Base-by-base conservation (phyloP, 495 filamentous ascomycete species). In the Aspergillus diversus region DNA sequence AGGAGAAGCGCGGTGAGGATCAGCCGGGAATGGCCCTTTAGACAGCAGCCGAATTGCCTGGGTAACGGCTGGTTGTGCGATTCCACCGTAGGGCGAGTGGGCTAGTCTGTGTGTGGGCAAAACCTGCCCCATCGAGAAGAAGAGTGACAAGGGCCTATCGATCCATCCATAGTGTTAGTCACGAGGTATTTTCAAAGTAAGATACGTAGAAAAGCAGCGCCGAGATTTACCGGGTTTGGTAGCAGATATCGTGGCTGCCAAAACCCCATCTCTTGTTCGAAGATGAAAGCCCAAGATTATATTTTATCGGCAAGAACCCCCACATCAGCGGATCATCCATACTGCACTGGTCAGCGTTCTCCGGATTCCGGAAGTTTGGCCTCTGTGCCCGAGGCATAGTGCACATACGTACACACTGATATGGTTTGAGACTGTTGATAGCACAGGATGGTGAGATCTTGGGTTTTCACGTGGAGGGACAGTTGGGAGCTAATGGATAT, bases 311-410 rank as follows among this genome's bases (percentile, higher is more conserved):
- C 7, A 99, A 81, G 15, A 91, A 80, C 39, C 93, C 94, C 92
- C 93, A 99, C 56, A 97, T 85, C 49, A 97, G 73, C 8, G 95
- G 95, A 80, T 99, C 95, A 77, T 99, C 95, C 68, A 97, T 80
- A 50, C 94, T 98, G 72, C 53, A 66, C 65, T 34, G 65, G 74
- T 80, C 71, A 80, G 73, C 58, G 55, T 59, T 64, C 54, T 70
- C 66, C 61, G 49, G 27, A 31, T 54, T 61, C 49, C 48, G 49
- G 15, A 37, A 31, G 42, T 32, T 35, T 17, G 33, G 53, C 48
- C 64, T 66, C 64, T 47, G 52, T 16, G 27, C 17, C 58, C 35
- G 46, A 64, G 58, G 49, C 55, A 47, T 52, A 46, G 64, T 63
- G 63, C 69, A 77, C 69, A 68, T 75, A 95, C 92, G 79, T 91